These are phyloP conservation scores for Trichosporon coremiiforme DNA, from an alignment of 1,284 basidiomycete species.

Conservation along the genomic window DNA sequence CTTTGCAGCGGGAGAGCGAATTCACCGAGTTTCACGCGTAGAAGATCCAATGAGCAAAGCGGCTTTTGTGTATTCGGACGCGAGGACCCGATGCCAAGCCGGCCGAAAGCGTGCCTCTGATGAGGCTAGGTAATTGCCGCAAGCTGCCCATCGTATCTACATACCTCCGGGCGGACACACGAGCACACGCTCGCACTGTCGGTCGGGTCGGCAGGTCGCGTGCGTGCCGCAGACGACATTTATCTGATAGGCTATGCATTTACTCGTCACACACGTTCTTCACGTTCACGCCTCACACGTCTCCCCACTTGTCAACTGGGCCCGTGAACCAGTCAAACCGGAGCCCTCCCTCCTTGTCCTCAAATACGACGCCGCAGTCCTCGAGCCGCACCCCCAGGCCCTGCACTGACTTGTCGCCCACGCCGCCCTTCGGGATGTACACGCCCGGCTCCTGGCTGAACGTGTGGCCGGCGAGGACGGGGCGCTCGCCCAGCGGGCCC, in stretches of 20 bases:
- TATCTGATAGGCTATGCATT: constrained; percentile 10
- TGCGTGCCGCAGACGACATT: background rate
- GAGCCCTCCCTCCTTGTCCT: constrained; percentile 55
- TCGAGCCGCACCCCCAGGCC: constrained; percentile 77
- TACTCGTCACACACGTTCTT: background rate
- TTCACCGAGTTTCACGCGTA: background rate
- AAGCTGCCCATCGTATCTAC: background rate
- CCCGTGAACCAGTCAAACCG: constrained; percentile 48
- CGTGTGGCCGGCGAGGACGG: constrained; percentile 67
- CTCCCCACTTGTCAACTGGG: constrained; percentile 45
- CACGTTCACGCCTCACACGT: constrained; percentile 31
- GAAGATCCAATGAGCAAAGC: background rate
- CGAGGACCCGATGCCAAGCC: constrained; percentile 1
- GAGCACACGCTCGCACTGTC: background rate
- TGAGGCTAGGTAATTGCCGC: background rate
- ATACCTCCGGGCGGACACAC: background rate
- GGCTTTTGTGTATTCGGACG: background rate
- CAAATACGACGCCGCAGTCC: constrained; percentile 73
- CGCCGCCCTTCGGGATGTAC: constrained; percentile 61
- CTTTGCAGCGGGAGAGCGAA: background rate
- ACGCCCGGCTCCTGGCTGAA: constrained; percentile 84
- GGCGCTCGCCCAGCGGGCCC: constrained; percentile 55
- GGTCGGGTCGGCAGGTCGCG: background rate
- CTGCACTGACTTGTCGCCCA: constrained; percentile 56
- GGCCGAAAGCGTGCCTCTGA: background rate